Conservation (phyloP, 306 rosid genomes). For the Vigna mungo region DNA sequence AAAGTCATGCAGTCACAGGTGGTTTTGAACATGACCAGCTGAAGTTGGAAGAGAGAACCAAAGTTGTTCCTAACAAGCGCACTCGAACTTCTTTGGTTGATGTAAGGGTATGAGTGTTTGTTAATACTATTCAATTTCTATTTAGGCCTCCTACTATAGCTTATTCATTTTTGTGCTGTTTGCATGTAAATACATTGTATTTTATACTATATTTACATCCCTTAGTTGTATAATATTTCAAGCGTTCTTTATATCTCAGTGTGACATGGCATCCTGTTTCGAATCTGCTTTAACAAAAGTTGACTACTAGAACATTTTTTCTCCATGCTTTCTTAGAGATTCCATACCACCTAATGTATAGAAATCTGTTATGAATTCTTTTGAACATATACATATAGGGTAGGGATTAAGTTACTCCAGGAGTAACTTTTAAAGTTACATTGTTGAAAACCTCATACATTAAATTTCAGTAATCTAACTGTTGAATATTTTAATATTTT, state of each 20-base stretch:
- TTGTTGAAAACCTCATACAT: neutral
- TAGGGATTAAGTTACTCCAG: neutral
- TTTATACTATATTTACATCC: neutral
- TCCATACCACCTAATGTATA: constrained; percentile 26
- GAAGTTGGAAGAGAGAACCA: constrained; percentile 77
- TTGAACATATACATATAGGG: constrained; percentile 15
- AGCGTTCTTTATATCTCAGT: constrained; percentile 15
- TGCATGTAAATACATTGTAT: neutral
- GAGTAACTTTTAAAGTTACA: neutral
- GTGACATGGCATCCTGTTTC: constrained; percentile 36
- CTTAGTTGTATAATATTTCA: constrained; percentile 16
- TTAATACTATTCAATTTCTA: neutral
- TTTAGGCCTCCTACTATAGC: constrained; percentile 28
- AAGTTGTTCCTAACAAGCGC: constrained; percentile 83
- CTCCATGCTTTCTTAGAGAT: neutral
- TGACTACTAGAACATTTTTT: constrained; percentile 12
- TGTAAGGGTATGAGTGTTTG: constrained; percentile 64
- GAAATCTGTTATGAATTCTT: constrained; percentile 11
- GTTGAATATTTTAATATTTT: neutral
- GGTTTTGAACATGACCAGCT: constrained; percentile 78
- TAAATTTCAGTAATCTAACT: neutral
- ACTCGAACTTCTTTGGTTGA: constrained; percentile 88
- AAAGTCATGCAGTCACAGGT: constrained; percentile 60
- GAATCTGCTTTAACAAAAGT: constrained; percentile 31
- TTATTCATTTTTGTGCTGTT: constrained; percentile 35